Evolutionary conservation across 2,329 filamentous ascomycete species (phyloP), one percentile per base, ranked within the genome.

Genomic region (Trichophyton simii): DNA sequence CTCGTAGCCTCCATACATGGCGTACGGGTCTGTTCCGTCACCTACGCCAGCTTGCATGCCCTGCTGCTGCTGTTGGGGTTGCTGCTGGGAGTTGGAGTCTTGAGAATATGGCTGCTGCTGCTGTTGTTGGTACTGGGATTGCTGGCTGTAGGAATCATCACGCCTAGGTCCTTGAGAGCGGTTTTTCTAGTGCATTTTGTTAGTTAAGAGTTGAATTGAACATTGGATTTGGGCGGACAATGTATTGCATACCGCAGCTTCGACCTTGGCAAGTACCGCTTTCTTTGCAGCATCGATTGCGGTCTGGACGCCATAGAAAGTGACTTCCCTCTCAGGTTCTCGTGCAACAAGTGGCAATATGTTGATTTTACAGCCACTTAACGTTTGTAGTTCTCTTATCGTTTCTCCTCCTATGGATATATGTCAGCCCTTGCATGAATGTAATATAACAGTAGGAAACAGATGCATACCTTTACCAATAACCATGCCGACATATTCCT

Each of bases 401-500:
- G 91, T 95, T 76, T 96, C 91, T 66, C 91, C 91, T 61, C 89
- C 82, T 80, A 59, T 31, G 57, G 1, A 25, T 34, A 36, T 50
- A 63, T 68, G 66, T 72, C 65, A 67, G 64, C 60, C 60, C 55
- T 65, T 11, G 38, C 31, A 18, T 44, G n/a, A 52, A 20, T 36
- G 42, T 48, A 28, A 59, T 41, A 0, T 25, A 36, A 44, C 41
- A 46, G 8, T 50, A 57, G 34, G 18, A 42, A 20, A 20, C n/a
- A 57, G 13, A 22, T 34, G 61, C 65, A 52, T 65, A 80, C 79
- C 88, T 79, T 95, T 95, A 66, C 91, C 91, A 64, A 96, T 96
- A 66, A 96, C 95, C 91, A 96, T 96, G 63, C 91, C 91, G 60
- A 96, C 91, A 4, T 91, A 88, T 72, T 96, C 91, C 22, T 90